Conservation (phyloP, 768 basidiomycete genomes). For the Baorangia bicolor region DNA sequence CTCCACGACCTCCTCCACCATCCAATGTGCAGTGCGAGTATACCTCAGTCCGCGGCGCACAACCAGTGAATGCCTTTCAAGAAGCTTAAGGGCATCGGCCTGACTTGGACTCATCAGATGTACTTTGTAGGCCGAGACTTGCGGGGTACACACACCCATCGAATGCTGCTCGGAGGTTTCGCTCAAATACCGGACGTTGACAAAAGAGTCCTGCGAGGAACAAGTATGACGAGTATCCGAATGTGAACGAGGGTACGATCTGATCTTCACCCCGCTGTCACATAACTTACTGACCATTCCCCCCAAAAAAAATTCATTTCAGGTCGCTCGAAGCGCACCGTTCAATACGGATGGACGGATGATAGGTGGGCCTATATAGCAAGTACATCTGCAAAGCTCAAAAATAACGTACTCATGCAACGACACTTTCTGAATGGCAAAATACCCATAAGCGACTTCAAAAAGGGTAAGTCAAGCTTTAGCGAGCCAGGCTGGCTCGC, state of each 20-base stretch:
- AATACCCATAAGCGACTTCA: too few species aligned
- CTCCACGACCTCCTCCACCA: too few species aligned
- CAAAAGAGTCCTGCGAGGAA: slow-evolving; percentile 44
- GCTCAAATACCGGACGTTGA: background rate
- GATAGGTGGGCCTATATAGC: slow-evolving; percentile 66
- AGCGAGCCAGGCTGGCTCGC: too few species aligned
- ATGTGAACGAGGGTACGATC: slow-evolving; percentile 37
- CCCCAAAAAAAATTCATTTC: slow-evolving; percentile 21
- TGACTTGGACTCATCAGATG: slow-evolving; percentile 35
- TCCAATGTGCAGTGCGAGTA: too few species aligned
- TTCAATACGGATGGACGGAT: slow-evolving; percentile 53
- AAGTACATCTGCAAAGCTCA: too few species aligned
- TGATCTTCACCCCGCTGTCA: background rate
- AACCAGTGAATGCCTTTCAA: too few species aligned
- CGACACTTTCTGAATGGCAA: too few species aligned
- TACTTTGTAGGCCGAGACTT: slow-evolving; percentile 57
- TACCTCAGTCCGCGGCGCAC: slow-evolving; percentile 6
- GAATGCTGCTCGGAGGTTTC: background rate
- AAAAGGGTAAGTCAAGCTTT: too few species aligned
- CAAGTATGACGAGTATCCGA: slow-evolving; percentile 53
- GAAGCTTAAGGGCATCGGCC: background rate
- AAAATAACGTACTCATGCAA: too few species aligned
- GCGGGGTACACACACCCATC: slow-evolving; percentile 43
- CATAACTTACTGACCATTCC: background rate
- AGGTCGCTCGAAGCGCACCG: slow-evolving; percentile 54